A percentile compares a stretch with the other conserved stretches of the same genome.
phyloP scores from a whole-genome alignment of 768 basidiomycete genomes.

The Termitomyces sp. region DNA sequence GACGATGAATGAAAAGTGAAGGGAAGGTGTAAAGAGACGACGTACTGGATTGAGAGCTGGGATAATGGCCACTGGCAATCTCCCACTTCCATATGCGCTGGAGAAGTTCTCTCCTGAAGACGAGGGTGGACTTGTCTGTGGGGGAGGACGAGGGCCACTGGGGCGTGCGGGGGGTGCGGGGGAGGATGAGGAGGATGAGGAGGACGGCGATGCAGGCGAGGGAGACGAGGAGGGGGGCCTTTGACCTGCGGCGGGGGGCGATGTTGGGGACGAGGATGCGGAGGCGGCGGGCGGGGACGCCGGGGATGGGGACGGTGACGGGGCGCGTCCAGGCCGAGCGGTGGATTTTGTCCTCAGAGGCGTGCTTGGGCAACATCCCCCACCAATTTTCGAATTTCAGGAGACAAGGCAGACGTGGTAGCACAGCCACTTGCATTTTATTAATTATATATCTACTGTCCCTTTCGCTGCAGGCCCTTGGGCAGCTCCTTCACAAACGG shows the following conservation, averaged over 20 bases:
- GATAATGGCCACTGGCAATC: constrained; percentile 85
- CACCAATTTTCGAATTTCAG: neutral
- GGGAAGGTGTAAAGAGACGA: constrained; percentile 8
- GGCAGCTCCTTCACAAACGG: constrained; percentile 82
- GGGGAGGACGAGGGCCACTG: constrained; percentile 36
- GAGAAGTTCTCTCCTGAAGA: constrained; percentile 66
- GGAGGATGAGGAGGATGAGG: constrained; percentile 43
- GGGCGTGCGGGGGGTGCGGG: constrained; percentile 35
- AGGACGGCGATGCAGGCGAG: constrained; percentile 48
- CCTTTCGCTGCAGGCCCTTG: constrained; percentile 74
- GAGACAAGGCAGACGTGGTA: constrained; percentile 14
- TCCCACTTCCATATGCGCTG: constrained; percentile 94
- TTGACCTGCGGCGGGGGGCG: constrained; percentile 44
- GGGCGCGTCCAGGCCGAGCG: constrained; percentile 49
- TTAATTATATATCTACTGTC: too few species aligned
- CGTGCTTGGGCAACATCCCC: constrained; percentile 30
- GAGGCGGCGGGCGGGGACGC: constrained; percentile 51
- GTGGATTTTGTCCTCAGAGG: constrained; percentile 40
- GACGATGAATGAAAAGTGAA: constrained; percentile 1
- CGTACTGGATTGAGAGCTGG: constrained; percentile 67
- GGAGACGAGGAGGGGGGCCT: constrained; percentile 51
- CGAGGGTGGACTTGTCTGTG: constrained; percentile 59
- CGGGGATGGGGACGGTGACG: constrained; percentile 55
- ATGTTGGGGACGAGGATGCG: constrained; percentile 57
- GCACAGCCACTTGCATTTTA: constrained; percentile 18